A percentile compares a stretch with the other conserved stretches of the same genome.
Evolutionary conservation across 495 filamentous ascomycete genomes (phyloP).

Genomic region (Aspergillus sparsus): DNA sequence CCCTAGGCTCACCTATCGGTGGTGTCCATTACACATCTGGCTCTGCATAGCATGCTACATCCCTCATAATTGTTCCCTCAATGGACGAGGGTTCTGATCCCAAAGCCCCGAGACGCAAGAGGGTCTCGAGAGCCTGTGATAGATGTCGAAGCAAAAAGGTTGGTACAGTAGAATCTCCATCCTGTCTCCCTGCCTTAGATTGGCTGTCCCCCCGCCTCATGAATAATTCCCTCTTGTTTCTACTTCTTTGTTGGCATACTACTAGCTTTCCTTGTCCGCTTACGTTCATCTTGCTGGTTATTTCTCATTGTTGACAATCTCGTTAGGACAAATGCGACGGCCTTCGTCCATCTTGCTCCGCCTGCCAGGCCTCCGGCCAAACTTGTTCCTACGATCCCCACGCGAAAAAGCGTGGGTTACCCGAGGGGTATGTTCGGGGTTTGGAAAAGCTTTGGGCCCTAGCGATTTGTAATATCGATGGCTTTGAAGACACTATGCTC

Average conservation of each 20-base stretch:
- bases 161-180: slow-evolving; percentile 5
- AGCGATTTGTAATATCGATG: slow-evolving; percentile 49
- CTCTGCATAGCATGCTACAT: slow-evolving; percentile 31
- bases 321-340: slow-evolving; percentile 67
- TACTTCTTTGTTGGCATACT: neutral
- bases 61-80: slow-evolving; percentile 30
- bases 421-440: slow-evolving; percentile 50
- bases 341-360: slow-evolving; percentile 61
- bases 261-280: too few relatives aligned
- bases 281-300: neutral
- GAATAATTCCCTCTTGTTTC: too few relatives aligned
- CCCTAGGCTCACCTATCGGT: too few relatives aligned
- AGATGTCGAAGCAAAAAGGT: slow-evolving; percentile 66
- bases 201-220: too few relatives aligned
- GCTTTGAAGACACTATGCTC: slow-evolving; percentile 52
- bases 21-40: neutral
- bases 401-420: slow-evolving; percentile 67
- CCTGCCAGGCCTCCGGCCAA: slow-evolving; percentile 61
- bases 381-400: slow-evolving; percentile 67
- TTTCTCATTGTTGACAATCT: neutral
- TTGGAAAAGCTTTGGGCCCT: slow-evolving; percentile 50
- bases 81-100: slow-evolving; percentile 50
- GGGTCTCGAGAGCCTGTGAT: slow-evolving; percentile 71
- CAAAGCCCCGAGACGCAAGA: slow-evolving; percentile 54
- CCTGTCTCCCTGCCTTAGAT: neutral